phyloP scores from a whole-genome alignment of 192 early-diverging fungal genomes.

The Backusella macrospora region DNA sequence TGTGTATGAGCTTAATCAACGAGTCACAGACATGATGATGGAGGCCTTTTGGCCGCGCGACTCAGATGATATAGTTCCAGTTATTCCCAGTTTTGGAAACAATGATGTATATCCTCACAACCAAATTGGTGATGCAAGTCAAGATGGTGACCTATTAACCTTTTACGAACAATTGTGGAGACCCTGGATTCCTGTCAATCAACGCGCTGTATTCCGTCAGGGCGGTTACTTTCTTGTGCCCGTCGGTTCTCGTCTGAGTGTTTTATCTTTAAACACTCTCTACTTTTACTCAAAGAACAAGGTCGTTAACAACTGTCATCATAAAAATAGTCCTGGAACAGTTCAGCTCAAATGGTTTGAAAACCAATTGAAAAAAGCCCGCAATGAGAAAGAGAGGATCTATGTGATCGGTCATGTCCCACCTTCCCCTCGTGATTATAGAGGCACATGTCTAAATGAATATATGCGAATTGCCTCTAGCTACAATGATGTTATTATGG shows the following conservation, averaged over 20 bases:
- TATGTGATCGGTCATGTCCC: constrained; percentile 43
- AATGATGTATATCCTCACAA: constrained; percentile 75
- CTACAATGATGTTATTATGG: constrained; percentile 25
- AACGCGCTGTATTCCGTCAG: constrained; percentile 49
- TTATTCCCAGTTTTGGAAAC: constrained; percentile 64
- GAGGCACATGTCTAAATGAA: constrained; percentile 19
- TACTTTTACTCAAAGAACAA: constrained; percentile 39
- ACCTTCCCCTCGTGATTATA: constrained; percentile 29
- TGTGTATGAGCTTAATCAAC: constrained; percentile 53
- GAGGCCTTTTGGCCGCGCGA: constrained; percentile 41
- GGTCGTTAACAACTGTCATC: constrained; percentile 25
- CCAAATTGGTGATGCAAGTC: constrained; percentile 24
- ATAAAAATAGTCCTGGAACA: constrained; percentile 15
- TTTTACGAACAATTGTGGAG: constrained; percentile 53
- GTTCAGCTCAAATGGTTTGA: constrained; percentile 36
- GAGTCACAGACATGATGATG: constrained; percentile 43
- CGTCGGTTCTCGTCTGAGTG: constrained; percentile 49
- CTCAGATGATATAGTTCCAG: constrained; percentile 31
- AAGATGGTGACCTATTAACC: constrained; percentile 31
- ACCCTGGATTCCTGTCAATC: constrained; percentile 55
- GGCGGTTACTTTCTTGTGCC: constrained; percentile 62
- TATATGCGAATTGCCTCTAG: constrained; percentile 24
- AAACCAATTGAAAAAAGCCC: constrained; percentile 25
- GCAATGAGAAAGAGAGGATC: constrained; percentile 20
- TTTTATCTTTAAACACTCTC: constrained; percentile 50